Conservation (phyloP, 805 yeast species). For the Wickerhamiella galacta region DNA sequence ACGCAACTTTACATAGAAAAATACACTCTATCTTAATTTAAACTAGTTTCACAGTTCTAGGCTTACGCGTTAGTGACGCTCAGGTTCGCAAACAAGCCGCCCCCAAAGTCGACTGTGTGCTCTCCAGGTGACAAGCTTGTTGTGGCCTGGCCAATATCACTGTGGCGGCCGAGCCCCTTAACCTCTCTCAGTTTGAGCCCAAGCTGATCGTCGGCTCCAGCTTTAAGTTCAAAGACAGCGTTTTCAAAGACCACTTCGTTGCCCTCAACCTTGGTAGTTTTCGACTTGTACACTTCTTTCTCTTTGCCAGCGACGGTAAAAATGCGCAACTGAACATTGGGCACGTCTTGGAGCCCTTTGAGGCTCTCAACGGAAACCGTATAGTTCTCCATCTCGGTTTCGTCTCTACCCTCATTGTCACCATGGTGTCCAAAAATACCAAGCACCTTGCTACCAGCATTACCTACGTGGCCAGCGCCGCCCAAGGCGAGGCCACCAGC, state of each 20-base stretch:
- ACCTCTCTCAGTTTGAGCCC: constrained; percentile 46
- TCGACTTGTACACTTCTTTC: constrained; percentile 51
- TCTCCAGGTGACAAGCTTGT: constrained; percentile 22
- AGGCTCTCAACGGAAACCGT: constrained; percentile 11
- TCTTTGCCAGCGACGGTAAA: constrained; percentile 24
- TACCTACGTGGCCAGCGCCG: constrained; percentile 33
- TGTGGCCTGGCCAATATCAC: constrained; percentile 43
- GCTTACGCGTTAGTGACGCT: no score
- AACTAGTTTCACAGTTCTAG: no score
- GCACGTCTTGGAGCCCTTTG: constrained; percentile 14
- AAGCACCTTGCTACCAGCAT: constrained; percentile 26
- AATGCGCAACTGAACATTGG: constrained; percentile 32
- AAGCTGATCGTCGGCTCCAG: constrained; percentile 43
- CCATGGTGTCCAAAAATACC: constrained; percentile 26
- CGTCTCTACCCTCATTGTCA: constrained; percentile 4
- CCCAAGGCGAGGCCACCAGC: constrained; percentile 35
- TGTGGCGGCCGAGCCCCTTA: constrained; percentile 57
- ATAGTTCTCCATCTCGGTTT: constrained; percentile 9
- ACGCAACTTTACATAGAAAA: no score
- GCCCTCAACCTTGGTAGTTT: constrained; percentile 33
- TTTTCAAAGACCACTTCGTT: constrained; percentile 25
- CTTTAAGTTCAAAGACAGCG: constrained; percentile 52
- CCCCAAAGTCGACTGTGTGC: constrained; percentile 24
- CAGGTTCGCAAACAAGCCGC: no score
- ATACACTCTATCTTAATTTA: no score